Evolutionary conservation across 2,329 filamentous ascomycete genomes (phyloP), one percentile per base, ranked within the genome.

Genomic region (Arachnomyces sp.): DNA sequence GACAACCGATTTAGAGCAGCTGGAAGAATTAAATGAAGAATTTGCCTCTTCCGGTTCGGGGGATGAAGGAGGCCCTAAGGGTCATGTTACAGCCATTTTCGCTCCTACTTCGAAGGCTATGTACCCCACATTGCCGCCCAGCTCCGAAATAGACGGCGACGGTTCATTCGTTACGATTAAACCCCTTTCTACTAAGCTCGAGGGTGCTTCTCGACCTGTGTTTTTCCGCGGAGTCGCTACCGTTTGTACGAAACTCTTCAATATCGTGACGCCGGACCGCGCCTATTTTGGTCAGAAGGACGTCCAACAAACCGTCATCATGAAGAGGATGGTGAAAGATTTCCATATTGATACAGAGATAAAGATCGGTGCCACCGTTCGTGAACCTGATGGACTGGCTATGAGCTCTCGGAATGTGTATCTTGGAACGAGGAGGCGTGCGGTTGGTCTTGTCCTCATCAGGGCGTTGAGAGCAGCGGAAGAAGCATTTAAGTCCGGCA

Each of bases 211-310:
- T 34, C 73, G 92, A 12, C 92, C 92, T 2, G 93, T 93, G 32
- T 98, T 98, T 65, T 98, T 98, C 67, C 77, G 92, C 36, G 92
- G 92, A 30, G 92, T 98, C 28, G 89, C 92, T 14, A 98, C 92
- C 1, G 84, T 98, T 2, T 95, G 89, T 68, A 92, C 90, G 77
- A 98, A 93, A 66, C 67, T 93, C 11, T 90, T 93, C 67, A 89
- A 89, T 55, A 85, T 88, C 40, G 80, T 86, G 34, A 73, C 78
- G 48, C 83, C 86, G 3, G 82, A 89, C 42, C 75, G 75, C 33
- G 86, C 87, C 4, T 92, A 95, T 66, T 95, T 98, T 68, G 92
- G 92, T 3, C 92, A 96, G 63, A 98, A 98, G 67, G 92, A 98
- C 61, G 80, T 95, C 14, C 92, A 98, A 69, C 92, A 98, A 66